Conservation (phyloP, 2,329 filamentous ascomycete genomes). For the Lasiodiplodia citricola region DNA sequence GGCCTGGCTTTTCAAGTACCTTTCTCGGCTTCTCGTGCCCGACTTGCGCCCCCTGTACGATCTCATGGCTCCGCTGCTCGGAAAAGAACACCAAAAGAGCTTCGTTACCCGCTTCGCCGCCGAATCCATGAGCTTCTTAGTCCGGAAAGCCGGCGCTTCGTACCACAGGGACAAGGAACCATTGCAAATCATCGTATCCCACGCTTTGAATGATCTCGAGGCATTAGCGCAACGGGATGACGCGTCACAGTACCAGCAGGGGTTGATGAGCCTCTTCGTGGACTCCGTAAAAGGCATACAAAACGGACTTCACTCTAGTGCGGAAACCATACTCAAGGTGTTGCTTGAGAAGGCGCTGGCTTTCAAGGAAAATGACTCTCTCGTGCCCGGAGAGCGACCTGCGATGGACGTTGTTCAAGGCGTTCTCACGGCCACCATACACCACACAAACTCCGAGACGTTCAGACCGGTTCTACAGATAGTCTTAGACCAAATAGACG, state of each 20-base stretch:
- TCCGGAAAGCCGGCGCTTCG: constrained; percentile 83
- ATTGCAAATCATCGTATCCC: constrained; percentile 71
- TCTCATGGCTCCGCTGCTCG: constrained; percentile 82
- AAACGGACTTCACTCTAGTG: constrained; percentile 63
- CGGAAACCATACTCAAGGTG: constrained; percentile 57
- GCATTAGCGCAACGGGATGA: constrained; percentile 60
- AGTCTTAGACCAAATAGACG: constrained; percentile 47
- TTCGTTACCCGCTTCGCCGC: constrained; percentile 93
- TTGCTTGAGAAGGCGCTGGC: constrained; percentile 48
- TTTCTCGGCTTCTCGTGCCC: constrained; percentile 83
- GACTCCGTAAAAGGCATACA: constrained; percentile 75
- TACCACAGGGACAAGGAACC: constrained; percentile 75
- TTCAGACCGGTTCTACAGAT: constrained; percentile 71
- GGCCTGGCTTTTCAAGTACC: constrained; percentile 96
- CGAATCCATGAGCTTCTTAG: constrained; percentile 90
- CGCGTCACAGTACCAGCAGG: constrained; percentile 77
- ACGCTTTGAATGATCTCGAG: constrained; percentile 73
- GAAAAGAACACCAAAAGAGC: constrained; percentile 78
- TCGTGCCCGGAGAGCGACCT: constrained; percentile 52
- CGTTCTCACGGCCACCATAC: constrained; percentile 78
- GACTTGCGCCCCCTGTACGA: constrained; percentile 85
- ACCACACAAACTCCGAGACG: constrained; percentile 76
- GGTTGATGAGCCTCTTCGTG: constrained; percentile 88
- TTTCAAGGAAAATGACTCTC: constrained; percentile 30
- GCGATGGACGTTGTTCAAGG: constrained; percentile 71